These are phyloP conservation scores for Vicia villosa DNA, from an alignment of 306 rosid species.

Conservation along the genomic window DNA sequence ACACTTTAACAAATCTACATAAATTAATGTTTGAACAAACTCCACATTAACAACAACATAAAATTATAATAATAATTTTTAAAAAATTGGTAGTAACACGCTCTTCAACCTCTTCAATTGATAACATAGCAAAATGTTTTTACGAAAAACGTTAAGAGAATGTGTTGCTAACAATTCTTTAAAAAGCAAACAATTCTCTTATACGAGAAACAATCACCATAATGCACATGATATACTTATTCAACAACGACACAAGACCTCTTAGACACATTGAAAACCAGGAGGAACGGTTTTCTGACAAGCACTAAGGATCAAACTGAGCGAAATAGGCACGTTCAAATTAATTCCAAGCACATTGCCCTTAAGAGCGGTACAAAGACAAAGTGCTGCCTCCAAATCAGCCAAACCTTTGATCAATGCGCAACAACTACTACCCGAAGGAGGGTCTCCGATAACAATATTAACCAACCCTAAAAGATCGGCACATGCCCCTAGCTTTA, in stretches of 20 bases:
- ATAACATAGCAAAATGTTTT: neutral
- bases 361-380: conserved; percentile 84
- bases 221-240: neutral
- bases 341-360: conserved; percentile 72
- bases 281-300: conserved; percentile 77
- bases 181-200: neutral
- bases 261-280: conserved; percentile 62
- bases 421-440: conserved; percentile 57
- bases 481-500: conserved; percentile 74
- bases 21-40: neutral
- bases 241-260: neutral
- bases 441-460: conserved; percentile 54
- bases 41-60: neutral
- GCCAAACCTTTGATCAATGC: conserved; percentile 63
- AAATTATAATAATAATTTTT: neutral
- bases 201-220: neutral
- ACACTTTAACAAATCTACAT: neutral
- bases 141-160: neutral
- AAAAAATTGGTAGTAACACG: neutral
- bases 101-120: neutral
- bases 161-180: neutral
- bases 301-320: conserved; percentile 70
- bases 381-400: conserved; percentile 71
- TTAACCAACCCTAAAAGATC: conserved; percentile 63
- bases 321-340: conserved; percentile 62